Percentiles rank a stretch among this genome's conserved stretches.
Evolutionary conservation across 1,284 basidiomycete genomes (phyloP).

Genomic region (Boletus semigastroideus): DNA sequence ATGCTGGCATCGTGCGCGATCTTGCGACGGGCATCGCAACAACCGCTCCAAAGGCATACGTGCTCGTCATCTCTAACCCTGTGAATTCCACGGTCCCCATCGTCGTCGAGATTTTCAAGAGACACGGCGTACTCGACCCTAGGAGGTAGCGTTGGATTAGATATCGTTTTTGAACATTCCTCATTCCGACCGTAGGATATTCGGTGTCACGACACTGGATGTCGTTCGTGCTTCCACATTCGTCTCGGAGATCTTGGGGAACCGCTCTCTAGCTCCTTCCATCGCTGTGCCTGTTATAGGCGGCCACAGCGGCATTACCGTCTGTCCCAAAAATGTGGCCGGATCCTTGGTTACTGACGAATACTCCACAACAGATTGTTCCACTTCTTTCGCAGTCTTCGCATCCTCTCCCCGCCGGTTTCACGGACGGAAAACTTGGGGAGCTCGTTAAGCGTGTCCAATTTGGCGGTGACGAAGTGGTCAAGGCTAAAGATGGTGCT

Average conservation of each 20-base stretch:
- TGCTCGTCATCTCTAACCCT: conserved; percentile 95
- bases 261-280: conserved; percentile 61
- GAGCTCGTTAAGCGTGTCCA: conserved; percentile 87
- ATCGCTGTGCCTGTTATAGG: conserved; percentile 91
- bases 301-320: conserved; percentile 94
- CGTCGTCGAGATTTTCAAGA: conserved; percentile 94
- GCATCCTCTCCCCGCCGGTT: conserved; percentile 52
- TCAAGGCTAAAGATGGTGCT: conserved; percentile 88
- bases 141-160: conserved; percentile 59
- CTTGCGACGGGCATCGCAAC: conserved; percentile 89
- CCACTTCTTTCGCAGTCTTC: conserved; percentile 93
- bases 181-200: conserved; percentile 56
- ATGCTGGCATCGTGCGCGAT: conserved; percentile 95
- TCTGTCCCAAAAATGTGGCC: conserved; percentile 32
- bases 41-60: conserved; percentile 85
- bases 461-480: conserved; percentile 94
- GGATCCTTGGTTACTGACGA: conserved; percentile 4
- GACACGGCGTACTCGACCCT: conserved; percentile 87
- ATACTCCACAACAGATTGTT: conserved; percentile 65
- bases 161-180: background rate
- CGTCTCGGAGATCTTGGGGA: conserved; percentile 78
- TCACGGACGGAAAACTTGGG: conserved; percentile 42
- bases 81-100: conserved; percentile 99
- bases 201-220: conserved; percentile 98
- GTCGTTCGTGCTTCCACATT: conserved; percentile 97